Conservation (phyloP, 306 rosid genomes). For the Rubus idaeus region DNA sequence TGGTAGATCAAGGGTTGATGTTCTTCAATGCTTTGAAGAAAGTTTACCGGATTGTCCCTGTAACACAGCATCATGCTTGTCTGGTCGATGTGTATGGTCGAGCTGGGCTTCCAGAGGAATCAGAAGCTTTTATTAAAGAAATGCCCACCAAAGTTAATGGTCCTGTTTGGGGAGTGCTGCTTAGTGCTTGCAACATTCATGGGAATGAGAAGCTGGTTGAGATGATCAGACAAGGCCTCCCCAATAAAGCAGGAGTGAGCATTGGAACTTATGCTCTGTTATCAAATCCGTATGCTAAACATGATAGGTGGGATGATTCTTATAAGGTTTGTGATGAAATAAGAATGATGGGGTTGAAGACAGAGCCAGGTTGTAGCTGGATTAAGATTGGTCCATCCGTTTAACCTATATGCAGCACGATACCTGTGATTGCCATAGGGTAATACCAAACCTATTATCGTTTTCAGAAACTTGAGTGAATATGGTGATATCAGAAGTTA, state of each 20-base stretch:
- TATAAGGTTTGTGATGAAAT: conserved; percentile 44
- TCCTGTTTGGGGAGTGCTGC: conserved; percentile 67
- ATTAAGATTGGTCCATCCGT: conserved; percentile 40
- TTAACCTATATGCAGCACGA: neutral
- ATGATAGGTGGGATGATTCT: conserved; percentile 67
- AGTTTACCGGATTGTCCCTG: conserved; percentile 35
- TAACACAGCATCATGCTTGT: conserved; percentile 30
- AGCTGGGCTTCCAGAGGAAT: conserved; percentile 59
- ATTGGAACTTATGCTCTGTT: conserved; percentile 60
- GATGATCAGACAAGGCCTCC: conserved; percentile 42
- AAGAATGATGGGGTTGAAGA: conserved; percentile 56
- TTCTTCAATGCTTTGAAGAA: conserved; percentile 59
- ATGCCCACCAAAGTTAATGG: conserved; percentile 38
- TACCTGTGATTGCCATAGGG: neutral
- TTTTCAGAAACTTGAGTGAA: neutral
- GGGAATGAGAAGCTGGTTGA: conserved; percentile 54
- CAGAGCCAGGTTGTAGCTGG: conserved; percentile 58
- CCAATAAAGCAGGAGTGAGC: conserved; percentile 33
- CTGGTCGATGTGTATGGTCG: conserved; percentile 43
- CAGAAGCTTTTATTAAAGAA: conserved; percentile 45
- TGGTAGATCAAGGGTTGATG: conserved; percentile 37
- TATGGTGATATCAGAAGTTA: neutral
- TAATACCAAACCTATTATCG: neutral
- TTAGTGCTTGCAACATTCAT: conserved; percentile 63
- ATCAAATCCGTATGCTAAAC: conserved; percentile 59